Evolutionary conservation across 768 basidiomycete species (phyloP).

Genomic region (Pleurotus platypus): DNA sequence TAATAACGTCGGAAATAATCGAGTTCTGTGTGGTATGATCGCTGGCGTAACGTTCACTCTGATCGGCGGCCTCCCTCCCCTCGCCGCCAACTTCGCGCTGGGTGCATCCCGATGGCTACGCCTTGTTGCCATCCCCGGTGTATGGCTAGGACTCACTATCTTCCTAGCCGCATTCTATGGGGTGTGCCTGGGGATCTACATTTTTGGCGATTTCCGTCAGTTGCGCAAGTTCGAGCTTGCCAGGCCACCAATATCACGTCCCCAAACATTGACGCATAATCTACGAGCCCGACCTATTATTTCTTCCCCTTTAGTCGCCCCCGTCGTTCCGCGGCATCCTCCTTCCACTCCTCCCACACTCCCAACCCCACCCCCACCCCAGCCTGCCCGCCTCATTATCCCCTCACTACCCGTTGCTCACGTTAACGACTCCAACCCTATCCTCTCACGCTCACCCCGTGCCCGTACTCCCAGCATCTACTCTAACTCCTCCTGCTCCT

Average conservation of each 20-base stretch:
- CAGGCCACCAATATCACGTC: conserved; percentile 59
- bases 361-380: conserved; percentile 13
- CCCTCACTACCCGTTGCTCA: conserved; percentile 28
- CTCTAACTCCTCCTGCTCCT: conserved; percentile 9
- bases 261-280: conserved; percentile 28
- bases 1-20: conserved; percentile 67
- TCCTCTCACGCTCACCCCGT: conserved; percentile 19
- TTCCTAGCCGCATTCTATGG: conserved; percentile 64
- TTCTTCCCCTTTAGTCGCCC: conserved; percentile 14
- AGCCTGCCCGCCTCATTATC: conserved; percentile 19
- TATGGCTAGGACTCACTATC: conserved; percentile 68
- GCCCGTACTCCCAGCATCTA: conserved; percentile 11
- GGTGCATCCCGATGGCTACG: conserved; percentile 54
- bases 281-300: conserved; percentile 17
- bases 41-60: conserved; percentile 53
- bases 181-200: conserved; percentile 66
- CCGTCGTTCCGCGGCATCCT: neutral
- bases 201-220: conserved; percentile 78
- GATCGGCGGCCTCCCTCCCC: conserved; percentile 44
- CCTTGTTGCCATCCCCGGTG: conserved; percentile 56
- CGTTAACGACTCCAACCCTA: conserved; percentile 13
- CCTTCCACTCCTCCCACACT: conserved; percentile 9
- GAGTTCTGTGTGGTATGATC: conserved; percentile 67
- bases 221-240: conserved; percentile 76
- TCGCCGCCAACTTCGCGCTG: conserved; percentile 42